These are phyloP conservation scores for Collybiopsis confluens DNA, from an alignment of 768 basidiomycete species.

Conservation along the genomic window DNA sequence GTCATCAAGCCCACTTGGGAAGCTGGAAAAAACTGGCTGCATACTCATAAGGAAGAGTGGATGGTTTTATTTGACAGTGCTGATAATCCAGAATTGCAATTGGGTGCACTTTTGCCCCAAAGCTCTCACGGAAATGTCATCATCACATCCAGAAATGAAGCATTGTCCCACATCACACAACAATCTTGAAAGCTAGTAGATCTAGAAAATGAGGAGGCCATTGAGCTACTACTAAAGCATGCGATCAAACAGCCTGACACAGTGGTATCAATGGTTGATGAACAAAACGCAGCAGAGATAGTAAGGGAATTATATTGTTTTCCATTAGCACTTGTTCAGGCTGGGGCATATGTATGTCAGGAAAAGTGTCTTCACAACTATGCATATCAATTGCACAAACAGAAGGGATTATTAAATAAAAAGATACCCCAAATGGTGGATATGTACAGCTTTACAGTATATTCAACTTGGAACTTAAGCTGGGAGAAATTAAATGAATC, in stretches of 20 bases:
- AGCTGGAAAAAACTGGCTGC: neutral
- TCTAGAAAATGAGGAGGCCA: neutral
- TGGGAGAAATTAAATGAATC: neutral
- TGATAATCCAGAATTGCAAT: conserved; percentile 2
- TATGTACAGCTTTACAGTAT: neutral
- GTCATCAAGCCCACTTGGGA: neutral
- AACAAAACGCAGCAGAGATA: neutral
- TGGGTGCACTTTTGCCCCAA: neutral
- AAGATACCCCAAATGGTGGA: neutral
- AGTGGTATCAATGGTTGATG: neutral
- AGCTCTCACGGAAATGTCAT: conserved; percentile 7
- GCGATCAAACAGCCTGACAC: neutral
- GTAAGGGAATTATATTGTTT: neutral
- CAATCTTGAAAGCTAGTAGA: neutral
- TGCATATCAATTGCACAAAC: neutral
- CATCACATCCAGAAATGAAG: conserved; percentile 4
- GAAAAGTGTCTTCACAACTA: neutral
- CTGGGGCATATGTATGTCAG: neutral
- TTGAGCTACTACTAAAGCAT: neutral
- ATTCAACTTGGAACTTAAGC: neutral
- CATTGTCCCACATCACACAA: neutral
- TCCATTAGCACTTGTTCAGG: neutral
- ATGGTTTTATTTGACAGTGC: conserved; percentile 9
- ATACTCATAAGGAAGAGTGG: conserved; percentile 6
- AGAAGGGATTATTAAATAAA: neutral